Evolutionary conservation across 306 rosid genomes (phyloP).

Genomic region (Vachellia collinsii): DNA sequence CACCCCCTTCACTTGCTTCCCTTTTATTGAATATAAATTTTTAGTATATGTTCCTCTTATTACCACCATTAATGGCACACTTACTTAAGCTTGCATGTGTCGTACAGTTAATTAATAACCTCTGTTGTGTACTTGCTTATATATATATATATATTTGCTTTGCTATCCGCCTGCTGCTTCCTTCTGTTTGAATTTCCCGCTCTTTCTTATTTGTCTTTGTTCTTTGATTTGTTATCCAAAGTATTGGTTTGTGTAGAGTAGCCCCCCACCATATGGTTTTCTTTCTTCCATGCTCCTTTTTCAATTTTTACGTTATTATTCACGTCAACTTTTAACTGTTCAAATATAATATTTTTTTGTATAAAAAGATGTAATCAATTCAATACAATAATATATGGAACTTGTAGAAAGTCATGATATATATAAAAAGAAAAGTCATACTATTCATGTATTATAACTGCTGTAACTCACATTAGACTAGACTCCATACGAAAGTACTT

Average conservation of each 20-base stretch:
- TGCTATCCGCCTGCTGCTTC: not conserved
- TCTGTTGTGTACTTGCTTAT: not conserved
- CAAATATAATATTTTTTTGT: not conserved
- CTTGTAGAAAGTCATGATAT: not conserved
- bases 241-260: not conserved
- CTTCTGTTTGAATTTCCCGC: conserved; percentile 68
- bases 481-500: not conserved
- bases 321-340: not conserved
- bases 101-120: conserved; percentile 31
- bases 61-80: conserved; percentile 13
- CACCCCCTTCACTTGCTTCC: too few relatives aligned
- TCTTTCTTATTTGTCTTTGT: conserved; percentile 21
- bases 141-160: not conserved
- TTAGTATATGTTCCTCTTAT: not conserved
- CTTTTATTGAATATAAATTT: too few relatives aligned
- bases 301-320: not conserved
- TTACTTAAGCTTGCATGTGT: conserved; percentile 37
- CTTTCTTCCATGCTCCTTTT: not conserved
- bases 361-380: not conserved
- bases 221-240: not conserved
- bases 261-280: not conserved
- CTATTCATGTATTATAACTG: not conserved
- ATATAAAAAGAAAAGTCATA: not conserved
- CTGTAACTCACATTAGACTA: not conserved
- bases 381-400: not conserved